Conservation (phyloP, 345 rosid species). For the Pseudoturritis turrita region DNA sequence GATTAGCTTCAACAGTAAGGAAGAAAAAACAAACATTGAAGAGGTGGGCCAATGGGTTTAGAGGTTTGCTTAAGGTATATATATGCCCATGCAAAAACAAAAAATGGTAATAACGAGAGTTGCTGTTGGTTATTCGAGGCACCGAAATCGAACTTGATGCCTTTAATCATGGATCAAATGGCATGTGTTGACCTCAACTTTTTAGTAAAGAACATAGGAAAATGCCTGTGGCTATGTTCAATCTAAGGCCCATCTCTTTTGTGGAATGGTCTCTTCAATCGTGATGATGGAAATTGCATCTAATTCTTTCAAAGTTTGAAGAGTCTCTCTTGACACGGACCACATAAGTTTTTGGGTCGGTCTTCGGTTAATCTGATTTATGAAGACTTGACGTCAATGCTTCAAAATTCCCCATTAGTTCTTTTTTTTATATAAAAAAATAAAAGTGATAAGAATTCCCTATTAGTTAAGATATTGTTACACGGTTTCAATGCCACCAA, state of each 20-base stretch:
- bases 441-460: too few species aligned
- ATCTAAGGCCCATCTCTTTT: background rate
- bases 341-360: background rate
- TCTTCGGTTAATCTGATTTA: background rate
- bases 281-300: slow-evolving; percentile 6
- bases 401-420: too few species aligned
- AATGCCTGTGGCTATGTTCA: background rate
- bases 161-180: background rate
- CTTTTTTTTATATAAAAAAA: too few species aligned
- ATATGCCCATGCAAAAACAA: background rate
- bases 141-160: background rate
- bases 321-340: background rate
- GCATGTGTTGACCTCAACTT: slow-evolving; percentile 21
- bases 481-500: background rate
- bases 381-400: background rate
- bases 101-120: background rate
- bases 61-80: background rate
- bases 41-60: background rate
- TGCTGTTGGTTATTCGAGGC: slow-evolving; percentile 2
- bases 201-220: background rate
- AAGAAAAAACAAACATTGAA: background rate
- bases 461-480: background rate
- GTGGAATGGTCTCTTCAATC: background rate
- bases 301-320: slow-evolving; percentile 10
- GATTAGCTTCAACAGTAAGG: background rate